phyloP scores from a whole-genome alignment of 495 filamentous ascomycete species.

The Bathelium albidoporum region DNA sequence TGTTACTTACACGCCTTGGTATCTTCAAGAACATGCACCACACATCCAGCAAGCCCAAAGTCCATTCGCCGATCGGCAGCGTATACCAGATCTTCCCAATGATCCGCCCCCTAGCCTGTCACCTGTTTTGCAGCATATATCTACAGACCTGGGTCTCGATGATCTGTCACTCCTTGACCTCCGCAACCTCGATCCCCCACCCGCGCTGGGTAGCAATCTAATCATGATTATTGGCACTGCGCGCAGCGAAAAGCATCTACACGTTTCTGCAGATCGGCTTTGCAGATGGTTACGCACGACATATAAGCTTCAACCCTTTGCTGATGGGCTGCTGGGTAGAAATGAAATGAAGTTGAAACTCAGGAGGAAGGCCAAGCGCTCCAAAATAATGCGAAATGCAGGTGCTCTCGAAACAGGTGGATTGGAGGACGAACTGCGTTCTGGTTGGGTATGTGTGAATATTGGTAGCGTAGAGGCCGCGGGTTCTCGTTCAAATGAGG shows the following conservation, averaged over 20 bases:
- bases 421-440: conserved; percentile 65
- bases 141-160: conserved; percentile 74
- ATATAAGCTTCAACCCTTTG: conserved; percentile 59
- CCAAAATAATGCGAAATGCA: conserved; percentile 57
- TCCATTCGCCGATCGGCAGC: conserved; percentile 48
- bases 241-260: conserved; percentile 83
- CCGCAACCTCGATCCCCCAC: conserved; percentile 69
- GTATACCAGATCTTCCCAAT: conserved; percentile 65
- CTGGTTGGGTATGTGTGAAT: conserved; percentile 94
- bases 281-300: conserved; percentile 73
- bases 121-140: conserved; percentile 64
- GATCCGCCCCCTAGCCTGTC: conserved; percentile 62
- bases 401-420: conserved; percentile 40
- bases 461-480: conserved; percentile 55
- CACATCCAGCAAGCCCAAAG: conserved; percentile 36
- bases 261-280: conserved; percentile 80
- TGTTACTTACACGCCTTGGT: conserved; percentile 54
- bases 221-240: conserved; percentile 93
- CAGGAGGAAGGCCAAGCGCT: conserved; percentile 64
- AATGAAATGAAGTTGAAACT: conserved; percentile 86
- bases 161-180: conserved; percentile 68
- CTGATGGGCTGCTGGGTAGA: conserved; percentile 80
- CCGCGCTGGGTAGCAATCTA: conserved; percentile 75
- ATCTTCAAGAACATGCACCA: conserved; percentile 54
- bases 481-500: conserved; percentile 29